A percentile compares a stretch with the other conserved stretches of the same genome.
Conservation (phyloP, 495 filamentous ascomycete genomes). For the Talaromyces adpressus region DNA sequence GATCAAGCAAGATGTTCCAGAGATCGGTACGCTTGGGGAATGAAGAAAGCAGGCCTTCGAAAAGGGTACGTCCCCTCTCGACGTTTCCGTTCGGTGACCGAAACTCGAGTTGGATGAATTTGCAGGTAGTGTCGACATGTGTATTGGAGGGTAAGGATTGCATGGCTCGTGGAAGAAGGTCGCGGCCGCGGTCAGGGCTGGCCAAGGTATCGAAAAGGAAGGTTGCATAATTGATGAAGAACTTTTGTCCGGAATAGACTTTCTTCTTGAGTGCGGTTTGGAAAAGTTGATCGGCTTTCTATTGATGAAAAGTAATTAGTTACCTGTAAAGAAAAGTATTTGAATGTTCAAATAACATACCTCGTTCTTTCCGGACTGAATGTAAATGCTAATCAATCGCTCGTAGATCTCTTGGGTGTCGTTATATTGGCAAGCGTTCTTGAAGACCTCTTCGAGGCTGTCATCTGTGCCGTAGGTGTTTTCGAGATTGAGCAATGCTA, state of each 20-base stretch:
- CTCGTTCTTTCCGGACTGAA: slow-evolving; percentile 75
- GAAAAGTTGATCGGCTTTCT: slow-evolving; percentile 91
- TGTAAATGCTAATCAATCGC: slow-evolving; percentile 85
- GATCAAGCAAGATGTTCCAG: slow-evolving; percentile 85
- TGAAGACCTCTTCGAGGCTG: slow-evolving; percentile 79
- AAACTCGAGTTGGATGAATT: slow-evolving; percentile 90
- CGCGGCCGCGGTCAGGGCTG: slow-evolving; percentile 66
- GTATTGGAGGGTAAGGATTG: slow-evolving; percentile 69
- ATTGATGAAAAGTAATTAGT: slow-evolving; percentile 27
- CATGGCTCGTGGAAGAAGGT: slow-evolving; percentile 74
- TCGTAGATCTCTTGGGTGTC: slow-evolving; percentile 87
- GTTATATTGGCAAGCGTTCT: slow-evolving; percentile 88
- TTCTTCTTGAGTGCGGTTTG: slow-evolving; percentile 80
- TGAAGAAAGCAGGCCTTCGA: slow-evolving; percentile 75
- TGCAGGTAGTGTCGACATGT: slow-evolving; percentile 70
- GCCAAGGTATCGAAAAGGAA: slow-evolving; percentile 71
- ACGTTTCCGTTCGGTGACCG: slow-evolving; percentile 72
- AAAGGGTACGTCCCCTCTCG: slow-evolving; percentile 89
- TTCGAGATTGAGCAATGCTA: slow-evolving; percentile 88
- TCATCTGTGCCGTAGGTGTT: slow-evolving; percentile 84
- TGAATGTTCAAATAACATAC: slow-evolving; percentile 23
- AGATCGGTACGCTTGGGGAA: slow-evolving; percentile 86
- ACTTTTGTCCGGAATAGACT: slow-evolving; percentile 62
- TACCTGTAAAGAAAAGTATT: slow-evolving; percentile 4
- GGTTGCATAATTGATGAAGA: slow-evolving; percentile 92